Base-by-base conservation (phyloP, 1,139 yeast species). In the Blastobotrys illinoisensis region DNA sequence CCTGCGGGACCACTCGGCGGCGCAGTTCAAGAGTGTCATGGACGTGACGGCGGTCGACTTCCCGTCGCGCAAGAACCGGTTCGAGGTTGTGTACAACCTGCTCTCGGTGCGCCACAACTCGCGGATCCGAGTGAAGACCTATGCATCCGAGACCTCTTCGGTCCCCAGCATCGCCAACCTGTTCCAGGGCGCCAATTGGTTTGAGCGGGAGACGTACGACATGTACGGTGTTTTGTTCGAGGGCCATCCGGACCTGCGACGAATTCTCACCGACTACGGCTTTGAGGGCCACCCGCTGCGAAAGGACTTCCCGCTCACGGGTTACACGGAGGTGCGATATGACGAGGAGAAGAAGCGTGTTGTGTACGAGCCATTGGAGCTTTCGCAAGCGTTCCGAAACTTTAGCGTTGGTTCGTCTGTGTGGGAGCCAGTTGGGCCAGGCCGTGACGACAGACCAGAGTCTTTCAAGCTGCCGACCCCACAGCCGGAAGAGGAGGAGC, bases 381-480 rank as follows among this genome's bases (percentile, higher is more conserved):
- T 88, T 71, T 86, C 95, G 47, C 96, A 88, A 75, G 96, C 96
- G 26, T 88, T 89, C 82, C 83, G 96, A 79, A 86, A 88, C 76
- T 88, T 88, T 74, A 78, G 88, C 44, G 95, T 87, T 55, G 96
- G 96, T 51, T 82, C 93, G 23, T 83, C 95, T 46, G 89, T 86
- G 55, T 88, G 96, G 95, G 96, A 88, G 72, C 96, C 87, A 64
- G 93, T 87, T 63, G 96, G 96, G 58, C 87, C 85, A 49, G 96
- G 96, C 67, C 78, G 82, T 62, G 96, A 88, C 70, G 82, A 79
- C 64, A 82, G 95, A 40, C 96, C 96, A 9, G 91, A 85, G 60
- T 73, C 81, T 20, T 88, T 88, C 78, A 85, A 85, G 72, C 81
- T 88, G 68, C 95, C 96, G 54, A 79, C 83, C 54, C 95, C 95